Evolutionary conservation across 164 flowering plant genomes (phyloP), one percentile per base, ranked within the genome.

Genomic region (Umbellularia californica): DNA sequence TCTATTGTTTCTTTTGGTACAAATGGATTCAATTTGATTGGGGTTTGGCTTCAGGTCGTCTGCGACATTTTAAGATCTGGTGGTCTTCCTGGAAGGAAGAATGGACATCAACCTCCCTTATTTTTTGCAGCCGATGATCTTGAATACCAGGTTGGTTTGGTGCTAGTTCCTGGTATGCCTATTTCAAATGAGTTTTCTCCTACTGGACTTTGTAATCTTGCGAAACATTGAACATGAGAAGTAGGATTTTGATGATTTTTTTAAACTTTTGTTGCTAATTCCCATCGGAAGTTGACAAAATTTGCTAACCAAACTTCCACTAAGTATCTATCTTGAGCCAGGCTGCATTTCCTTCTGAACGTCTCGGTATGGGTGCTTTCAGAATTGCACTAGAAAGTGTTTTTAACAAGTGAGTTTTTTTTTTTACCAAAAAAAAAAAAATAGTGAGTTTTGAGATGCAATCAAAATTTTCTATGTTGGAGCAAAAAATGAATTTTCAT

Each of bases 361-460:
- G 97, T 77, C 88, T 94, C 79, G 98, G 98, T 28, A 87, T 94
- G 96, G 98, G 97, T 81, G 98, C 98, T 80, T 94, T 92, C 87
- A 86, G 98, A 75, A 90, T 90, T 77, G 94, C 97, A 64, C 73
- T 94, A 71, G 93, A 91, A 81, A 72, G 87, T 68, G 79, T 94
- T 73, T 94, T 82, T 82, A 92, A 91, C 77, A 86, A 87, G 98
- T 92, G 76, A 75, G 71, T 51, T 19, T 27, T 62, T 30, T 30
- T 30, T 30, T 30, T 30, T 3, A 3, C 35, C 6, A 3, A 30
- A 30, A 30, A 30, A 30, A 30, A 30, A 30, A 30, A 3, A 30
- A 0, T 85, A 87, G 98, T 92, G 76, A 75, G 71, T 51, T 22
- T 27, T 66, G 62, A 58, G 25, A 35, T 74, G 30, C 13, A 72